Evolutionary conservation across 1,284 basidiomycete species (phyloP), one percentile per base, ranked within the genome.

Genomic region (Mycosarcoma maydis): DNA sequence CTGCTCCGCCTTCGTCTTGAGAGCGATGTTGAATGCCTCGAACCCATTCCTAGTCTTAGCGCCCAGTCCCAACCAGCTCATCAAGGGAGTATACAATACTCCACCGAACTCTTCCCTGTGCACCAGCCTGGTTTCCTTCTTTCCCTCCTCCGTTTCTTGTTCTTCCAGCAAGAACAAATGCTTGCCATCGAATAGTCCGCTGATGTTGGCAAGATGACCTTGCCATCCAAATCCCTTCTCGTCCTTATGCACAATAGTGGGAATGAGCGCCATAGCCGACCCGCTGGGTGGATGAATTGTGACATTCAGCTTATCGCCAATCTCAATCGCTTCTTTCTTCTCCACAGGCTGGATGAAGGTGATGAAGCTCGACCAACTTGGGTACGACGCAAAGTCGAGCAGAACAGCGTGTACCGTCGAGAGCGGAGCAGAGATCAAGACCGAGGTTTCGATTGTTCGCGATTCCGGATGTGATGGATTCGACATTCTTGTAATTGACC

Each of bases 41-140:
- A 57, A 57, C 4, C 54, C 54, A 9, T 27, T 30, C 23, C 6
- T 49, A 4, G 54, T 57, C 36, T 50, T 49, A 0, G 8, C 30
- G 13, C 36, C 47, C 29, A 57, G 26, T 5, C 54, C 54, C 29
- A 57, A 14, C 54, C 54, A 57, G 4, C 24, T 44, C 54, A 57
- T 57, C 29, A 57, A 24, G 11, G 54, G 54, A 1, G 47, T 42
- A 29, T 44, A 57, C 29, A 57, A 36, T 6, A 57, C 17, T 3
- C 54, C 54, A 20, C 54, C 54, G 10, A 57, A 57, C 36, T 57
- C 46, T 19, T 57, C 54, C n/a, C 54, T 32, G 3, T 56, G 54
- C 17, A 30, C 41, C 27, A 56, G 11, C 29, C 14, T 49, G 3
- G 54, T 49, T 11, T 13, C 30, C 16, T 14, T 24, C 8, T 42